Percentiles rank a stretch among this genome's conserved stretches.
These are phyloP conservation scores for Conringia planisiliqua DNA, from an alignment of 345 rosid genomes.

Conservation along the genomic window DNA sequence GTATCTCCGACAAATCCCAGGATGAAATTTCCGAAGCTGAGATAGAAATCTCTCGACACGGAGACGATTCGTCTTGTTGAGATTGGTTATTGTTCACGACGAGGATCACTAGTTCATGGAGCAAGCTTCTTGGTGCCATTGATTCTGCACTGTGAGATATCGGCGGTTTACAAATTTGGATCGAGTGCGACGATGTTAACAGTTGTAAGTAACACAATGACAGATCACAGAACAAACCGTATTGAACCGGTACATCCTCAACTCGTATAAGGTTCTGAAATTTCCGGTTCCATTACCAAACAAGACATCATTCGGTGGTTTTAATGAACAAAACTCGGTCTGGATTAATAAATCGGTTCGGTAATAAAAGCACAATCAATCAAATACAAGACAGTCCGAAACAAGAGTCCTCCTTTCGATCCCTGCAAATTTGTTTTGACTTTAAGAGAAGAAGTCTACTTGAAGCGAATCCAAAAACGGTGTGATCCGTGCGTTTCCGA, in stretches of 20 bases:
- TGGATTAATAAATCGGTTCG: too few species aligned
- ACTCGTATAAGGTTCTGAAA: background rate
- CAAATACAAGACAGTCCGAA: background rate
- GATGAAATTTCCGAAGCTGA: conserved; percentile 42
- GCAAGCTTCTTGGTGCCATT: conserved; percentile 46
- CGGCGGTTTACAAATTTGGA: background rate
- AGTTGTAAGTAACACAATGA: background rate
- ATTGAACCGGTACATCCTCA: background rate
- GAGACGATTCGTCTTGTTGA: conserved; percentile 21
- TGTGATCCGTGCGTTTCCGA: conserved; percentile 16
- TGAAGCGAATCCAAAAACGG: conserved; percentile 2
- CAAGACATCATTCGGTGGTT: background rate
- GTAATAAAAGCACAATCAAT: too few species aligned
- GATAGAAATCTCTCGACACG: conserved; percentile 24
- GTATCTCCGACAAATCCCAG: conserved; percentile 48
- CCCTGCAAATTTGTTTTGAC: conserved; percentile 13
- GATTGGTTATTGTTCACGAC: conserved; percentile 32
- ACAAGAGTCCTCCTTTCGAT: background rate
- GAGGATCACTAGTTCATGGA: conserved; percentile 39
- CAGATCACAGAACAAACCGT: background rate
- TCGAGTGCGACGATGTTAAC: background rate
- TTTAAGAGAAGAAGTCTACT: background rate
- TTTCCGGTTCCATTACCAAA: background rate
- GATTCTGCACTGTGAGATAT: background rate
- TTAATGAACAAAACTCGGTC: background rate